Evolutionary conservation across 169 alveolate genomes (phyloP), one percentile per base, ranked within the genome.

Genomic region (Besnoitia besnoiti): DNA sequence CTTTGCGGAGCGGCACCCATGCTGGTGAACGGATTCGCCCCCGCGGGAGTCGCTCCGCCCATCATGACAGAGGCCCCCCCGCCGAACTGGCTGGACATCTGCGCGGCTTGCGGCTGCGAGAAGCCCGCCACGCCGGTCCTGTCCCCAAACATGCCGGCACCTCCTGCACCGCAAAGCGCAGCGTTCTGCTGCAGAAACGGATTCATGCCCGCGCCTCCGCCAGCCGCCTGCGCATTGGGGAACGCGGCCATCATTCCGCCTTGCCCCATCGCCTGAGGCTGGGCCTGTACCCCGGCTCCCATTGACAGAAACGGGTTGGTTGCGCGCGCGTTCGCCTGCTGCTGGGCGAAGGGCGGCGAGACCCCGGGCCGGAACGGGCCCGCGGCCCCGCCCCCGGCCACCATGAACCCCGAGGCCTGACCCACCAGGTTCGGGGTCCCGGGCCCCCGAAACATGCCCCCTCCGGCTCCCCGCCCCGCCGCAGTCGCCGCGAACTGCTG

Each of bases 101-200:
- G 47, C 82, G 5, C 14, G 79, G 47, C 1, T 42, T 7, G 82
- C 27, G 16, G 82, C n/a, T 73, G 82, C 39, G 46, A 30, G 24
- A 27, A 39, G 14, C 12, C 16, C 46, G 10, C 47, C 39, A 73
- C 27, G 39, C 82, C 46, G 67, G 30, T 55, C 30, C 30, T n/a
- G n/a, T n/a, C 67, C 24, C 67, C 67, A 16, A 55, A 55, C 67
- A 55, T 16, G 39, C 82, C 82, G 3, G 46, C 82, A 42, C 12
- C 82, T n/a, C 44, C 82, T 2, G n/a, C 8, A 19, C 82, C 82
- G n/a, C 82, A 39, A 30, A 7, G 10, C 39, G 44, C 82, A 0
- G 87, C 59, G 7, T 77, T 19, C 87, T 77, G 87, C 87, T 51
- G 14, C 21, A 77, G 55, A 37, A 77, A 77, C 10, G 87, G 87